Conservation (phyloP, 495 filamentous ascomycete species). For the Tuber melanosporum region DNA sequence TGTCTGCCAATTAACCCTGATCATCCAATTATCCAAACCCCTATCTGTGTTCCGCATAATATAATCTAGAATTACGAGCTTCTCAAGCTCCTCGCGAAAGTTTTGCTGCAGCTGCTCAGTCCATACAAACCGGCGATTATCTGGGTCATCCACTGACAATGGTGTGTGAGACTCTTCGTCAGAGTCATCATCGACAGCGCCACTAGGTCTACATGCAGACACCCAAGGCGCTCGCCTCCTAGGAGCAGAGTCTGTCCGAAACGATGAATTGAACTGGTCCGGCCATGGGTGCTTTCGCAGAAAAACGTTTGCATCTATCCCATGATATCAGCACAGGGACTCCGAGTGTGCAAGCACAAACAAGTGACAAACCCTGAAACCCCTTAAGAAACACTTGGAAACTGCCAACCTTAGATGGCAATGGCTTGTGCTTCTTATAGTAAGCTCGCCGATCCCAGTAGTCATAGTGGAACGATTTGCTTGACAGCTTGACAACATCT, state of each 20-base stretch:
- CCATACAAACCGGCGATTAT: slow-evolving; percentile 65
- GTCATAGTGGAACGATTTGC: slow-evolving; percentile 95
- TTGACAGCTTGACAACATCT: slow-evolving; percentile 86
- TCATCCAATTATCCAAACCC: slow-evolving; percentile 99
- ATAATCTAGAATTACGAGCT: slow-evolving; percentile 95
- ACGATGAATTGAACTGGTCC: slow-evolving; percentile 76
- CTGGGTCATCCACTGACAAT: slow-evolving; percentile 48
- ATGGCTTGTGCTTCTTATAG: slow-evolving; percentile 73
- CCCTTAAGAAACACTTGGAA: slow-evolving; percentile 97
- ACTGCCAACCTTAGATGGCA: slow-evolving; percentile 90
- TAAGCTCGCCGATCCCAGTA: slow-evolving; percentile 90
- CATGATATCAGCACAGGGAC: slow-evolving; percentile 16
- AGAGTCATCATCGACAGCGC: slow-evolving; percentile 60
- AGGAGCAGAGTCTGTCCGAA: slow-evolving; percentile 61
- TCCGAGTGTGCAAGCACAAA: not conserved
- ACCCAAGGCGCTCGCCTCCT: slow-evolving; percentile 76
- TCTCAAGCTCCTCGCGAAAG: slow-evolving; percentile 92
- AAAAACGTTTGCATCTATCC: slow-evolving; percentile 80
- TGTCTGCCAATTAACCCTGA: slow-evolving; percentile 80
- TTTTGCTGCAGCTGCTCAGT: slow-evolving; percentile 81
- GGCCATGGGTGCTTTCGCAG: slow-evolving; percentile 94
- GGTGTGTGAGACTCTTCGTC: slow-evolving; percentile 50
- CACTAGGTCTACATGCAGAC: slow-evolving; percentile 73
- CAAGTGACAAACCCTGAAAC: slow-evolving; percentile 54
- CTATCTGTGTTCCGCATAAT: slow-evolving; percentile 99